These are phyloP conservation scores for Botryosphaeria dothidea DNA, from an alignment of 2,329 filamentous ascomycete species.

Conservation along the genomic window DNA sequence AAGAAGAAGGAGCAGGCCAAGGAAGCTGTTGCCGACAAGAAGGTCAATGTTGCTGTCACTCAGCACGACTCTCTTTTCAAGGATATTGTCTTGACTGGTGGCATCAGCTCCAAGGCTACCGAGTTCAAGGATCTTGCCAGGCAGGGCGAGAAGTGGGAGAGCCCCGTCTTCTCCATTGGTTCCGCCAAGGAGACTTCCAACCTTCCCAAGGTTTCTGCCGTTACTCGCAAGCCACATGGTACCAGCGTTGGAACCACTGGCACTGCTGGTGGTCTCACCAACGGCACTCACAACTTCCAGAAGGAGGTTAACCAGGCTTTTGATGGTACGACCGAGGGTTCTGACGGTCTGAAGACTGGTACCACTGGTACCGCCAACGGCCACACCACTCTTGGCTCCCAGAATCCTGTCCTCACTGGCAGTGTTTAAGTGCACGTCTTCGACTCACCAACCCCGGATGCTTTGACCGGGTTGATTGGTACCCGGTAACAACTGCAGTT, in stretches of 20 bases:
- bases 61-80: constrained; percentile 92
- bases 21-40: constrained; percentile 59
- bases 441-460: background rate
- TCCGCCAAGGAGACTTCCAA: constrained; percentile 70
- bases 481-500: background rate
- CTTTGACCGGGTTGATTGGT: background rate
- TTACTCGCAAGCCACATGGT: constrained; percentile 62
- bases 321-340: constrained; percentile 20
- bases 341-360: background rate
- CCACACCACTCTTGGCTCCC: constrained; percentile 43
- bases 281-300: constrained; percentile 39
- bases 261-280: constrained; percentile 21
- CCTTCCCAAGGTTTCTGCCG: constrained; percentile 60
- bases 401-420: constrained; percentile 48
- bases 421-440: constrained; percentile 27
- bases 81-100: constrained; percentile 79
- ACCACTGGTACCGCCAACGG: background rate
- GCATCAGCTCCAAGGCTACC: constrained; percentile 89
- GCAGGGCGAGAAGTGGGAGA: constrained; percentile 94
- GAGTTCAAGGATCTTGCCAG: constrained; percentile 86
- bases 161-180: constrained; percentile 88
- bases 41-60: constrained; percentile 81
- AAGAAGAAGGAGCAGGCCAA: constrained; percentile 67
- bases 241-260: constrained; percentile 40
- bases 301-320: constrained; percentile 50